Evolutionary conservation across 2,329 filamentous ascomycete species (phyloP), one percentile per base, ranked within the genome.

Genomic region (Chrysoporthe austroafricana): DNA sequence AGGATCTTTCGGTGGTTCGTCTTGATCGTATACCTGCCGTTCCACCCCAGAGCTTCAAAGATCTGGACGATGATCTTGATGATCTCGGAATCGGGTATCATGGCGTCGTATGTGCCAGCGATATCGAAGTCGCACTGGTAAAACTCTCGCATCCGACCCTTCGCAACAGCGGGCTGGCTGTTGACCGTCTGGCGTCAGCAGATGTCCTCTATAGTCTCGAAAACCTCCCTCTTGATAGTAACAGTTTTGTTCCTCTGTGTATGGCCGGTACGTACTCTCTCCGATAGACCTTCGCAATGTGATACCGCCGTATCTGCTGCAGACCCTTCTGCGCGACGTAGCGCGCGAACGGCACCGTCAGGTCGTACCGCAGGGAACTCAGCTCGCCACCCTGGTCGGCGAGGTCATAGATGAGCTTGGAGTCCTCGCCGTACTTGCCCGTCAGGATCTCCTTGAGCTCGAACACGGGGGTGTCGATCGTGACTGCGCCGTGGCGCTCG

Each of bases 41-140:
- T 84, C 46, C 87, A 88, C 62, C 89, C 91, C 46, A 97, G 83
- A 60, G 87, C 87, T 73, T 95, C 88, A 75, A 97, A 97, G 52
- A 97, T 91, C 77, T 97, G 94, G 73, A 88, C 89, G 62, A 92
- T 88, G 72, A 97, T 94, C 67, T 91, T 87, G 73, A 98, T 81
- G 68, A 97, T 91, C 81, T 97, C 94, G 48, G 94, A 92, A 76
- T 97, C 95, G 66, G 94, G 93, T 36, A 97, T 86, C 94, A 97
- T 97, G 64, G 92, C 81, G 77, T 97, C 95, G 81, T 93, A 96
- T 54, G 82, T 84, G 70, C 94, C 94, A 14, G 94, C 94, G 80
- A 97, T 95, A 77, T 97, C 94, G 76, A 97, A 96, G 81, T 98
- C 95, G 82, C 94, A 97, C 80, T 97, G 94, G 82, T 96, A 97